Conservation (phyloP, 164 flowering plant genomes). For the Magnolia sinica region DNA sequence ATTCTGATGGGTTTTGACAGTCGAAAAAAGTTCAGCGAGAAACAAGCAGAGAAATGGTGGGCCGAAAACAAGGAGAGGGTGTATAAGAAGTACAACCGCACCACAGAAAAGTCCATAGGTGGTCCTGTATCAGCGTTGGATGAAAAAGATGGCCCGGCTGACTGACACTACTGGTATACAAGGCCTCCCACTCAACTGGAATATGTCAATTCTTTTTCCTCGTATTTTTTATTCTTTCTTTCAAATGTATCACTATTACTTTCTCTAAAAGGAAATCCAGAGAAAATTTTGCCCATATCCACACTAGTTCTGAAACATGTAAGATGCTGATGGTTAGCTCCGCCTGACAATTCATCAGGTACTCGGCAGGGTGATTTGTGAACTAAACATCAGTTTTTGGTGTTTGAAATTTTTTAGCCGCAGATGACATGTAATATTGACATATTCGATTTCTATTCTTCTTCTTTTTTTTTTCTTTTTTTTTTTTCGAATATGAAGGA, state of each 20-base stretch:
- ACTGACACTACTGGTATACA: conserved; percentile 1
- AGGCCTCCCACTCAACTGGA: conserved; percentile 2
- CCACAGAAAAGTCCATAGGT: conserved; percentile 11
- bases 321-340: neutral
- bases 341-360: neutral
- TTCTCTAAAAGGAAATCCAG: neutral
- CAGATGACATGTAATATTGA: too few species aligned
- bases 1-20: conserved; percentile 29
- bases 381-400: too few species aligned
- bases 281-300: neutral
- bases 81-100: conserved; percentile 44
- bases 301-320: neutral
- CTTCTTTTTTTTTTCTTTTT: too few species aligned
- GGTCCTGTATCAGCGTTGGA: neutral
- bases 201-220: conserved; percentile 12
- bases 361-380: too few species aligned
- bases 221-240: neutral
- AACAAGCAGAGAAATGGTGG: conserved; percentile 87
- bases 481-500: too few species aligned
- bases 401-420: too few species aligned
- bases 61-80: conserved; percentile 54
- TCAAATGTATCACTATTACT: neutral
- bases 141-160: neutral
- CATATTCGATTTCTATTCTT: too few species aligned
- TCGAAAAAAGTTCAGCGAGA: conserved; percentile 66